phyloP scores from a whole-genome alignment of 2,329 filamentous ascomycete genomes.

The Ophiocordyceps australis region DNA sequence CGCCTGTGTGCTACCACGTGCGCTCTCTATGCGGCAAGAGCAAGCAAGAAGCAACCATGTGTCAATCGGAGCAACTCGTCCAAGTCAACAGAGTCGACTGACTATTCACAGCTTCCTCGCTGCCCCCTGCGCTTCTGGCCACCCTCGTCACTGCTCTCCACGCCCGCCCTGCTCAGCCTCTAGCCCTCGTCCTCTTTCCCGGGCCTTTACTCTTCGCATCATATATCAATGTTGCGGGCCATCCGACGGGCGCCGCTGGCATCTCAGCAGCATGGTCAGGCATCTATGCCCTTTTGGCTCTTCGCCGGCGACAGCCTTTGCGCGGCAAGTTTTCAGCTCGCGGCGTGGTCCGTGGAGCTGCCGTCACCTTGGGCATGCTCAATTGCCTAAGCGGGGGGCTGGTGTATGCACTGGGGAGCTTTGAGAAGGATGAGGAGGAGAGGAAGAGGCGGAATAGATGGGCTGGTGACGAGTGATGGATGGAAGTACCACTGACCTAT shows the following conservation, averaged over 20 bases:
- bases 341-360: constrained; percentile 29
- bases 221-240: constrained; percentile 42
- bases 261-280: constrained; percentile 37
- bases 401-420: constrained; percentile 32
- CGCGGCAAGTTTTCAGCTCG: constrained; percentile 24
- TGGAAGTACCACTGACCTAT: too few species aligned
- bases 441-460: constrained; percentile 31
- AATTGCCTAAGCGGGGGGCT: constrained; percentile 32
- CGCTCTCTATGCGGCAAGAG: too few species aligned
- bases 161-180: constrained; percentile 29
- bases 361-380: constrained; percentile 27
- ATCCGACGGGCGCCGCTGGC: constrained; percentile 36
- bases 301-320: constrained; percentile 24
- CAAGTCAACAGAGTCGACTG: background rate
- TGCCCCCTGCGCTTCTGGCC: constrained; percentile 35
- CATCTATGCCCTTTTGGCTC: constrained; percentile 35
- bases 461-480: constrained; percentile 11
- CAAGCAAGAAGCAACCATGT: too few species aligned
- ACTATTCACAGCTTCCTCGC: constrained; percentile 23
- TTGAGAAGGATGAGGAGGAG: constrained; percentile 27
- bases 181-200: constrained; percentile 32
- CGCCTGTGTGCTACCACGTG: too few species aligned
- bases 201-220: constrained; percentile 34
- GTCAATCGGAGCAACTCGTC: too few species aligned
- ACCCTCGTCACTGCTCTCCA: constrained; percentile 38